A percentile compares a stretch with the other conserved stretches of the same genome.
phyloP scores from a whole-genome alignment of 2,329 filamentous ascomycete genomes.

The Hypoxylon sp. region DNA sequence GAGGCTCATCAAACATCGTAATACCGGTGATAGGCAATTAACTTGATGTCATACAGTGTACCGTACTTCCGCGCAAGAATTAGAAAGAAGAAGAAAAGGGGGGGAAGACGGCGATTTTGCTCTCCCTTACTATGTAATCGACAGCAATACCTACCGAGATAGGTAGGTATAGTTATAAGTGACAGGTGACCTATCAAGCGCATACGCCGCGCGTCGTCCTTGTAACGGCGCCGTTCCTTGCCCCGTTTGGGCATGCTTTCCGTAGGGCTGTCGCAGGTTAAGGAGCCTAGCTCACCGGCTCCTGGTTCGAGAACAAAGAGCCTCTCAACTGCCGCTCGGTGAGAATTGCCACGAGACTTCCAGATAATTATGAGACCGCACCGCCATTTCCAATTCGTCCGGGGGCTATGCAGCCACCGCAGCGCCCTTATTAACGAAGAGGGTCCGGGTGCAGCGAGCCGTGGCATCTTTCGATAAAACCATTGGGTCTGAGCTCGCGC shows the following conservation, averaged over 20 bases:
- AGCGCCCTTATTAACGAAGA: slow-evolving; percentile 11
- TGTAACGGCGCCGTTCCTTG: slow-evolving; percentile 39
- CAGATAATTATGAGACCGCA: slow-evolving; percentile 14
- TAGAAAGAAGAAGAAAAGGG: slow-evolving; percentile 10
- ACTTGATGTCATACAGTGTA: slow-evolving; percentile 7
- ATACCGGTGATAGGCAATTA: slow-evolving; percentile 15
- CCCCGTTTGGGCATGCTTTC: slow-evolving; percentile 39
- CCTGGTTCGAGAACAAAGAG: slow-evolving; percentile 15
- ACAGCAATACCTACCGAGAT: slow-evolving; percentile 40
- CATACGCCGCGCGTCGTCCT: slow-evolving; percentile 41
- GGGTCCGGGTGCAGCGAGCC: slow-evolving; percentile 16
- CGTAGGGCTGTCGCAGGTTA: slow-evolving; percentile 43
- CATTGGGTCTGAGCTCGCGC: slow-evolving; percentile 14
- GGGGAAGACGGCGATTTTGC: slow-evolving; percentile 14
- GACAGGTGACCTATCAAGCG: slow-evolving; percentile 43
- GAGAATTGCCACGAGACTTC: slow-evolving; percentile 20
- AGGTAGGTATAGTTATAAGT: slow-evolving; percentile 38
- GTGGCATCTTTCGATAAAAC: slow-evolving; percentile 12
- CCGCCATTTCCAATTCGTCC: slow-evolving; percentile 22
- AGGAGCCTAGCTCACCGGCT: slow-evolving; percentile 34
- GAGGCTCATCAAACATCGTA: slow-evolving; percentile 34
- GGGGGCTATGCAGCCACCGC: slow-evolving; percentile 13
- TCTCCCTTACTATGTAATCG: slow-evolving; percentile 44
- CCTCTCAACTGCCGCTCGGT: slow-evolving; percentile 38
- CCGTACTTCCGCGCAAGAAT: slow-evolving; percentile 3